Evolutionary conservation across 2,329 filamentous ascomycete species (phyloP), one percentile per base, ranked within the genome.

Genomic region (Cladosporium sp.): DNA sequence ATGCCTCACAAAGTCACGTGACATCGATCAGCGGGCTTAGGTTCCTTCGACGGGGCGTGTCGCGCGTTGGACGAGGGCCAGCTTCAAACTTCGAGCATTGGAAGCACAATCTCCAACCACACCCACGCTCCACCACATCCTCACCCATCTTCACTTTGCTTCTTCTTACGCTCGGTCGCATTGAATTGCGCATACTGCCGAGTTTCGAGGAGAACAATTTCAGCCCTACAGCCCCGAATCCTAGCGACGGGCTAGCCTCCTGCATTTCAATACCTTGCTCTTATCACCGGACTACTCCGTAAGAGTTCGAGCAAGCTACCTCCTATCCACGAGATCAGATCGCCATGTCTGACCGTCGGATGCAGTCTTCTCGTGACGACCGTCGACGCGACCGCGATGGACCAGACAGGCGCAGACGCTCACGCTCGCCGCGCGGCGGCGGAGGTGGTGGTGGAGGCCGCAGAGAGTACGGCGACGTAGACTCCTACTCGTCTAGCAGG

Each of bases 401-500:
- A 67, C 80, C 84, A 73, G 85, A 84, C 70, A 71, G 87, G 74
- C 86, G 93, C 80, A 72, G 74, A 57, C 90, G 94, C 70, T 97
- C 93, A 68, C 89, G 94, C 76, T 98, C 94, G 21, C 93, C 93
- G 51, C 55, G 63, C 41, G 63, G 63, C 41, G 63, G 63, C 30
- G 88, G 90, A 71, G 89, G 91, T 73, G 88, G 92, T 75, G 85
- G 87, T 74, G 83, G 87, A 71, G 86, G 89, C 66, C 84, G 89
- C 71, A 88, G 92, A 72, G 90, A 90, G 72, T 90, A 95, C 61
- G 87, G 86, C 65, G 90, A 92, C 72, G 85, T 88, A 78, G 93
- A 97, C 79, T 89, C 91, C 65, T 98, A 98, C 81, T 96, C 93
- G 24, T 93, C 92, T 6, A 97, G 93, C 80, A 90, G 94, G 72